A percentile compares a stretch with the other conserved stretches of the same genome.
phyloP scores from a whole-genome alignment of 768 basidiomycete genomes.

The Cyathus striatus region DNA sequence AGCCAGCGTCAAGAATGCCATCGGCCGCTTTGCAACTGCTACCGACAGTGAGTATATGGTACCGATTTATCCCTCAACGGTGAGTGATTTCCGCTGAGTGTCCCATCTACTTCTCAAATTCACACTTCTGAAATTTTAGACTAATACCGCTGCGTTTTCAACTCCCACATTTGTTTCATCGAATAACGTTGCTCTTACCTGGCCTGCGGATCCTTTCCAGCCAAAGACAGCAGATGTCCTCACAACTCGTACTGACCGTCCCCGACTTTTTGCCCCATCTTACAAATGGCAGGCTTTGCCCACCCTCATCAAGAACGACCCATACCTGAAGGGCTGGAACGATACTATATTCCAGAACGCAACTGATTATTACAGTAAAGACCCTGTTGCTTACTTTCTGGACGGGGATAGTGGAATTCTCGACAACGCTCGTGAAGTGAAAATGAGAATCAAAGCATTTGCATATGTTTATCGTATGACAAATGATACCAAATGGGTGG shows the following conservation, averaged over 20 bases:
- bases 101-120: background rate
- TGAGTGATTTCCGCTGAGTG: constrained; percentile 36
- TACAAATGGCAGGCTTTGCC: constrained; percentile 91
- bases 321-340: constrained; percentile 89
- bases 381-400: constrained; percentile 63
- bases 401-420: constrained; percentile 91
- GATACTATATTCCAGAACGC: constrained; percentile 88
- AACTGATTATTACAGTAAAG: constrained; percentile 55
- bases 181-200: constrained; percentile 45
- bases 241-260: constrained; percentile 69
- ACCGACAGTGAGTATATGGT: constrained; percentile 78
- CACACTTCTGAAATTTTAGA: constrained; percentile 38
- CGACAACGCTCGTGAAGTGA: constrained; percentile 85
- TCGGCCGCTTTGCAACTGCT: constrained; percentile 68
- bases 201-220: constrained; percentile 78
- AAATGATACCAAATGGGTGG: constrained; percentile 88
- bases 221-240: constrained; percentile 61
- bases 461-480: constrained; percentile 88
- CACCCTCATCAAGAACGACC: constrained; percentile 69
- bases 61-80: constrained; percentile 86
- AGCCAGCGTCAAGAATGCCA: constrained; percentile 50
- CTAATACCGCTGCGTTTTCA: constrained; percentile 67
- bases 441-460: constrained; percentile 89
- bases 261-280: constrained; percentile 84
- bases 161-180: constrained; percentile 66